Evolutionary conservation across 1,284 basidiomycete genomes (phyloP).

Genomic region (Sutorius eximius): DNA sequence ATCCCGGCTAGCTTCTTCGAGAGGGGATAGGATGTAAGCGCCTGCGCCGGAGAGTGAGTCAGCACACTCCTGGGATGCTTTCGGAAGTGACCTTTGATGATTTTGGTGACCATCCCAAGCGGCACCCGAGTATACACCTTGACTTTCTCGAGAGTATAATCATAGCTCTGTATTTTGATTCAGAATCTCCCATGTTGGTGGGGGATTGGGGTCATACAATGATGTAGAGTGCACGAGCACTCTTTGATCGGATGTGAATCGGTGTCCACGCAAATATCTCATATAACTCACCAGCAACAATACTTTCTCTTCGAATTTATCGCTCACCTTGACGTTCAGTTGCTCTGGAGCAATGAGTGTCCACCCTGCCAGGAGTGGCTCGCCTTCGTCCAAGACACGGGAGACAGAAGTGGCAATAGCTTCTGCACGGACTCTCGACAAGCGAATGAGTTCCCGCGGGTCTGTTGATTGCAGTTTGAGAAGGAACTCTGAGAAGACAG

Average conservation of each 20-base stretch:
- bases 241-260: constrained; percentile 41
- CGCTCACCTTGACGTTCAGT: constrained; percentile 66
- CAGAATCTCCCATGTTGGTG: constrained; percentile 1
- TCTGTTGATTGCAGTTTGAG: constrained; percentile 85
- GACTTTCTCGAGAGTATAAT: constrained; percentile 90
- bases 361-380: constrained; percentile 84
- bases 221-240: constrained; percentile 63
- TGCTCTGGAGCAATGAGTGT: constrained; percentile 86
- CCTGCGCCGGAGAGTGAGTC: constrained; percentile 45
- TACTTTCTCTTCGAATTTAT: constrained; percentile 92
- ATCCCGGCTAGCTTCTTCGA: constrained; percentile 88
- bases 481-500: constrained; percentile 91
- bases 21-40: constrained; percentile 85
- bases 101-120: constrained; percentile 77
- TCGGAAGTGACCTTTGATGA: constrained; percentile 70
- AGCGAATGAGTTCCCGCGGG: constrained; percentile 82
- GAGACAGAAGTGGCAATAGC: constrained; percentile 87
- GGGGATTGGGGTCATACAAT: constrained; percentile 44
- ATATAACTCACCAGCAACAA: constrained; percentile 69
- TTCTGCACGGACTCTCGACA: constrained; percentile 85
- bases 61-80: background rate
- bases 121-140: constrained; percentile 88
- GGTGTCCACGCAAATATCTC: constrained; percentile 1
- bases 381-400: constrained; percentile 79
- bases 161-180: constrained; percentile 65